These are phyloP conservation scores for Phytophthora constricta DNA, from an alignment of 352 stramenopile genomes.

Conservation along the genomic window DNA sequence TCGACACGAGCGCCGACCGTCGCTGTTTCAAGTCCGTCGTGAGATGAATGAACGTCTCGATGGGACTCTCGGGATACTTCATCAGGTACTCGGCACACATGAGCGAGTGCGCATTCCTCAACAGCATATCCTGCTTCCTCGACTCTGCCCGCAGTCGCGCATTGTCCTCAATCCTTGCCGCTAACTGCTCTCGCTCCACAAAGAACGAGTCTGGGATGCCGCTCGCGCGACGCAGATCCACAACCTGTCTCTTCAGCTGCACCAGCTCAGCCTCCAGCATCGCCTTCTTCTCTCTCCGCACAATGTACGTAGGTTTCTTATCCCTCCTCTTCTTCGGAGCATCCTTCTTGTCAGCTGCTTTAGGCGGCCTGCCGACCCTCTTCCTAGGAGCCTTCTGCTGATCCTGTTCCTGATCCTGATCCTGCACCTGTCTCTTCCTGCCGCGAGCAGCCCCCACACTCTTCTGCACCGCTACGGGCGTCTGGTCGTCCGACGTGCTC, in stretches of 20 bases:
- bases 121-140: constrained; percentile 51
- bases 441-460: constrained; percentile 5
- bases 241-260: constrained; percentile 39
- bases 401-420: background rate
- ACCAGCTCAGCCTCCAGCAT: constrained; percentile 45
- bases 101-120: constrained; percentile 47
- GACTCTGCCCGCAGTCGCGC: constrained; percentile 40
- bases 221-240: constrained; percentile 34
- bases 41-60: constrained; percentile 54
- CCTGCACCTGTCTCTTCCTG: constrained; percentile 10
- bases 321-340: constrained; percentile 26
- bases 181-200: constrained; percentile 28
- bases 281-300: constrained; percentile 55
- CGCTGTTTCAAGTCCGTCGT: constrained; percentile 43
- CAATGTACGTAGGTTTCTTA: constrained; percentile 51
- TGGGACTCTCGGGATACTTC: constrained; percentile 35
- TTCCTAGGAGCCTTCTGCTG: constrained; percentile 3
- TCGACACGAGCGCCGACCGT: constrained; percentile 23
- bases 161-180: constrained; percentile 38
- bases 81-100: constrained; percentile 49
- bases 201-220: constrained; percentile 45
- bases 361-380: constrained; percentile 11
- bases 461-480: background rate
- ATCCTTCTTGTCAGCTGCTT: constrained; percentile 6
- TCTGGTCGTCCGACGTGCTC: constrained; percentile 27